These are phyloP conservation scores for Nematocida displodere DNA, from an alignment of 371 early-diverging fungal species.

Conservation along the genomic window DNA sequence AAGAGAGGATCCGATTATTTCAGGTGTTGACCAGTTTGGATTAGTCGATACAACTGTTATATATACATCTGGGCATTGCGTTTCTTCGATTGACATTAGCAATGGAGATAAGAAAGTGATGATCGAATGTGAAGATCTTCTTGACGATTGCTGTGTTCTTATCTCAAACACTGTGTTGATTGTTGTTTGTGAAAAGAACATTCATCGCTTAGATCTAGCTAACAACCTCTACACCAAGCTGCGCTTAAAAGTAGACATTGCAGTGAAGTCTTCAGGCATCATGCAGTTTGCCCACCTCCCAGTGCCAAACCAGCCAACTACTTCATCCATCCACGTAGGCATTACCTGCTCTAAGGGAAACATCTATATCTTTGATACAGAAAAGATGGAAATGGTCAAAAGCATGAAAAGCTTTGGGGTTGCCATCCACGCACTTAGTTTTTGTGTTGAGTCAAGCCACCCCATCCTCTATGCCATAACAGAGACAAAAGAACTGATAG, in stretches of 20 bases:
- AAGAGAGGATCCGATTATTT: slow-evolving; percentile 27
- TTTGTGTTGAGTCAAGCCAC: background rate
- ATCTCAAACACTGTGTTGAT: background rate
- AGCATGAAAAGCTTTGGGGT: slow-evolving; percentile 48
- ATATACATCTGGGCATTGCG: slow-evolving; percentile 17
- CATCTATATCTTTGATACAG: slow-evolving; percentile 38
- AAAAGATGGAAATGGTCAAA: slow-evolving; percentile 46
- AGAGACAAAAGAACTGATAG: slow-evolving; percentile 11
- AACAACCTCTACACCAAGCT: slow-evolving; percentile 35
- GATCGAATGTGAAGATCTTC: slow-evolving; percentile 5
- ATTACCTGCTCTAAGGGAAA: slow-evolving; percentile 36
- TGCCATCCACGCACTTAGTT: slow-evolving; percentile 4
- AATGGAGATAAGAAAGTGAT: slow-evolving; percentile 32
- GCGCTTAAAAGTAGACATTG: slow-evolving; percentile 24
- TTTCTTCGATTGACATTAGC: slow-evolving; percentile 32
- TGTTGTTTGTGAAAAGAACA: slow-evolving; percentile 5
- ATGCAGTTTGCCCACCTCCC: background rate
- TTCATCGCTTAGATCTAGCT: slow-evolving; percentile 16
- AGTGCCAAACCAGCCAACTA: too few relatives aligned
- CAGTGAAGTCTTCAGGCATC: background rate
- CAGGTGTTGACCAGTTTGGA: background rate
- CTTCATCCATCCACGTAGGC: slow-evolving; percentile 8
- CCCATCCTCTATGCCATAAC: background rate
- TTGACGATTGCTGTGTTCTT: background rate
- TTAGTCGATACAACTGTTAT: slow-evolving; percentile 17